These are phyloP conservation scores for Benincasa hispida DNA, from an alignment of 306 rosid genomes.

Conservation along the genomic window DNA sequence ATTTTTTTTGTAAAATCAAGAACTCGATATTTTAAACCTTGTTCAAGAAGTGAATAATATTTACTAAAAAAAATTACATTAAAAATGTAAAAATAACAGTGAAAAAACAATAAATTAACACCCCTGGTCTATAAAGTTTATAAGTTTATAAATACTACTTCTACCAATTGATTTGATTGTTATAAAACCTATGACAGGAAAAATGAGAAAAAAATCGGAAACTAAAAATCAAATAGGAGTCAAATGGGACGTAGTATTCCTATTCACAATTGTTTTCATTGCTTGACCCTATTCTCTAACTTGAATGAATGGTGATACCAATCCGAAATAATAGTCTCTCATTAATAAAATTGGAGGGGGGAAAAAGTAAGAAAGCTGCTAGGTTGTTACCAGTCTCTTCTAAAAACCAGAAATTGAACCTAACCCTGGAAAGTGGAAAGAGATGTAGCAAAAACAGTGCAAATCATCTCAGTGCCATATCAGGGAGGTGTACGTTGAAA, in stretches of 20 bases:
- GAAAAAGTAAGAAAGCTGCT: neutral
- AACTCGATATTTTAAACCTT: no score
- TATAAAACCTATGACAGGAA: no score
- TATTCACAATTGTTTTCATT: neutral
- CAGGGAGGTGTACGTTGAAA: constrained; percentile 20
- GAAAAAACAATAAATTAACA: no score
- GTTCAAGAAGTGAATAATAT: neutral
- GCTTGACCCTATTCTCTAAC: neutral
- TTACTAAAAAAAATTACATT: no score
- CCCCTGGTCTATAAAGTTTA: no score
- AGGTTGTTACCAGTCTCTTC: neutral
- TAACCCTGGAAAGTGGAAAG: neutral
- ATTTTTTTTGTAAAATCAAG: no score
- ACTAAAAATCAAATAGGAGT: no score
- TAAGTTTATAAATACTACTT: no score
- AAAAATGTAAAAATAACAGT: no score
- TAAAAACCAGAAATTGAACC: neutral
- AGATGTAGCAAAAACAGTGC: neutral
- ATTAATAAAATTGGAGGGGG: neutral
- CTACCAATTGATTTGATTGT: no score
- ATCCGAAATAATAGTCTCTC: neutral
- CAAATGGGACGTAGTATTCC: neutral
- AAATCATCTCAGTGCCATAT: constrained; percentile 3
- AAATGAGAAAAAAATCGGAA: no score
- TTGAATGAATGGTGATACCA: neutral